Evolutionary conservation across 2,329 filamentous ascomycete species (phyloP).

Genomic region (Neofusicoccum umdonicola): DNA sequence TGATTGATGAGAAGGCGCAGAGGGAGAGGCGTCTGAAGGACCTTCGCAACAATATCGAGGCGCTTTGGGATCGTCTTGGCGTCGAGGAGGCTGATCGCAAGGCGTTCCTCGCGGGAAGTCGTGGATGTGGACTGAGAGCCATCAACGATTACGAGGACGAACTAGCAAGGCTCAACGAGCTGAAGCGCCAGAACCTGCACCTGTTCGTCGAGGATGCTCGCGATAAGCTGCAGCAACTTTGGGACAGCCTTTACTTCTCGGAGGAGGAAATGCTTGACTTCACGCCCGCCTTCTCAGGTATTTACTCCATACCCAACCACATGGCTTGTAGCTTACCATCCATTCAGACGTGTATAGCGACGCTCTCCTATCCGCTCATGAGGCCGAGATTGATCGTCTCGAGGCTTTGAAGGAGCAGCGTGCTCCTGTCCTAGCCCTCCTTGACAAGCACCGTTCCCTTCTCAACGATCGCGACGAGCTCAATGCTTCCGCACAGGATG

Average conservation of each 20-base stretch:
- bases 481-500: conserved; percentile 87
- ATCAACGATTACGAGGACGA: conserved; percentile 98
- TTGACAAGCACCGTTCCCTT: conserved; percentile 79
- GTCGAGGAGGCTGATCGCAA: conserved; percentile 81
- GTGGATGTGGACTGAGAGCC: conserved; percentile 83
- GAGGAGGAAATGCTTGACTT: conserved; percentile 99
- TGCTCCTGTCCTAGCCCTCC: conserved; percentile 73
- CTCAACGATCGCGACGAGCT: conserved; percentile 85
- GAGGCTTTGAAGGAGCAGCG: conserved; percentile 84
- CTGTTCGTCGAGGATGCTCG: conserved; percentile 94
- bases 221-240: conserved; percentile 86
- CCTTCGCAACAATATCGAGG: conserved; percentile 73
- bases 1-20: conserved; percentile 82
- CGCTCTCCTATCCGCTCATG: conserved; percentile 89
- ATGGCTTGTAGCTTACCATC: conserved; percentile 15
- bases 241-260: conserved; percentile 90
- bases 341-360: conserved; percentile 83
- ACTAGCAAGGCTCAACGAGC: conserved; percentile 77
- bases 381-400: conserved; percentile 81
- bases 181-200: conserved; percentile 93
- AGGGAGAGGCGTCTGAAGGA: conserved; percentile 78
- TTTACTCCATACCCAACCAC: background rate
- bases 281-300: conserved; percentile 80
- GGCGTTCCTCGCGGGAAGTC: conserved; percentile 79
- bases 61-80: conserved; percentile 83